Percentiles rank a stretch among this genome's conserved stretches.
Evolutionary conservation across 768 basidiomycete species (phyloP).

Genomic region (Scleroderma bovista): DNA sequence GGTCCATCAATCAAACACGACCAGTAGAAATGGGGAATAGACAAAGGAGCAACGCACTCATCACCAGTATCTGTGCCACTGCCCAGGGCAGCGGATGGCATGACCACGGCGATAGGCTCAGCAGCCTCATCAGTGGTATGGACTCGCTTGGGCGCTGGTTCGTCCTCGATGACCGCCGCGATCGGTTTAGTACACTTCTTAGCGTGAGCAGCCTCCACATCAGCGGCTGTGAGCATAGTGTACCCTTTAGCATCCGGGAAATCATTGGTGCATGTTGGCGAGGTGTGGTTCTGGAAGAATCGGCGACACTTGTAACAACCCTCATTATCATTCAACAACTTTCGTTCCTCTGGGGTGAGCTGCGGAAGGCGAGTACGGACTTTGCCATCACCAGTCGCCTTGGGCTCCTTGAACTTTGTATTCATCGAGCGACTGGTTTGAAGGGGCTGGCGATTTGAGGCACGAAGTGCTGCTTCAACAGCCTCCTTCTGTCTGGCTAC

Average conservation of each 20-base stretch:
- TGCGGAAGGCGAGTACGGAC: not conserved
- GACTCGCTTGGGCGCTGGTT: not conserved
- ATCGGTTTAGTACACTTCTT: not conserved
- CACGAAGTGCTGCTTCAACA: not conserved
- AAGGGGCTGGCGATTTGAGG: not conserved
- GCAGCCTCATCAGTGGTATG: not conserved
- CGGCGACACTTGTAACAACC: slow-evolving; percentile 25
- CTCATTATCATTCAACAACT: slow-evolving; percentile 7
- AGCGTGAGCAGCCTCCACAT: not conserved
- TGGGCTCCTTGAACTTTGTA: not conserved
- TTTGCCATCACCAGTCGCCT: not conserved
- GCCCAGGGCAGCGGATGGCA: slow-evolving; percentile 4
- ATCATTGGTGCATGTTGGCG: slow-evolving; percentile 10
- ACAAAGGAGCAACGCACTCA: slow-evolving; percentile 6
- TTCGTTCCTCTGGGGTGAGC: slow-evolving; percentile 5
- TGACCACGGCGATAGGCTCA: not conserved
- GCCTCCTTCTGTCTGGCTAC: too few relatives aligned
- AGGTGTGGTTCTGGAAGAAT: slow-evolving; percentile 10
- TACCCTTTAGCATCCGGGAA: slow-evolving; percentile 16
- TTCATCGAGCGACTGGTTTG: not conserved
- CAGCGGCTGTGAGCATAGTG: slow-evolving; percentile 6
- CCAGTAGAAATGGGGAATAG: slow-evolving; percentile 8
- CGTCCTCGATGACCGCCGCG: not conserved
- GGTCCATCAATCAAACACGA: slow-evolving; percentile 7
- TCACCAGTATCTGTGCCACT: slow-evolving; percentile 8